Evolutionary conservation across 129 eudicot species (phyloP).

Genomic region (Lonicera japonica): DNA sequence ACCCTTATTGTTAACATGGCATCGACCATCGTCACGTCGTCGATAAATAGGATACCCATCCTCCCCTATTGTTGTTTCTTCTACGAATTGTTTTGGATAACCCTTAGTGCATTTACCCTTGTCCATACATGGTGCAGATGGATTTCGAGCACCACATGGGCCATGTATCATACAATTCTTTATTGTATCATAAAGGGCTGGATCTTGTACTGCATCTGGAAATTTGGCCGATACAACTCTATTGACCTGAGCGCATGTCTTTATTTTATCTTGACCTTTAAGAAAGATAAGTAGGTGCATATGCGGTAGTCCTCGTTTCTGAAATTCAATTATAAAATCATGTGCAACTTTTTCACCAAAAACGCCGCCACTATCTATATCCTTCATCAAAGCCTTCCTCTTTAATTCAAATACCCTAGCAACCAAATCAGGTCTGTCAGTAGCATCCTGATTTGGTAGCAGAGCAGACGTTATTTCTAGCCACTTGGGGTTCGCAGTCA

Average conservation of each 20-base stretch:
- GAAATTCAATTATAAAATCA: neutral
- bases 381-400: no score
- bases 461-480: no score
- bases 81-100: neutral
- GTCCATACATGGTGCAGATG: neutral
- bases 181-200: neutral
- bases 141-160: neutral
- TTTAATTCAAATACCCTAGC: no score
- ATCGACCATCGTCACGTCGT: neutral
- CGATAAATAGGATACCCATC: neutral
- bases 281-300: neutral
- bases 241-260: neutral
- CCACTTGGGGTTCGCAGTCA: no score
- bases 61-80: neutral
- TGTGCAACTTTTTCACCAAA: no score
- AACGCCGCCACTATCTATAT: no score
- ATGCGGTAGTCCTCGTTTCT: constrained; percentile 2
- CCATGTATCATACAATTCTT: neutral
- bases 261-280: neutral
- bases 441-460: no score
- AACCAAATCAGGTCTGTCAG: no score
- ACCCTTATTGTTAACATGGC: no score
- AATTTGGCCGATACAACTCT: neutral
- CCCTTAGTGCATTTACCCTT: neutral
- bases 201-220: neutral